Conservation (phyloP, 768 basidiomycete genomes). For the Sporobolomyces pararoseus region DNA sequence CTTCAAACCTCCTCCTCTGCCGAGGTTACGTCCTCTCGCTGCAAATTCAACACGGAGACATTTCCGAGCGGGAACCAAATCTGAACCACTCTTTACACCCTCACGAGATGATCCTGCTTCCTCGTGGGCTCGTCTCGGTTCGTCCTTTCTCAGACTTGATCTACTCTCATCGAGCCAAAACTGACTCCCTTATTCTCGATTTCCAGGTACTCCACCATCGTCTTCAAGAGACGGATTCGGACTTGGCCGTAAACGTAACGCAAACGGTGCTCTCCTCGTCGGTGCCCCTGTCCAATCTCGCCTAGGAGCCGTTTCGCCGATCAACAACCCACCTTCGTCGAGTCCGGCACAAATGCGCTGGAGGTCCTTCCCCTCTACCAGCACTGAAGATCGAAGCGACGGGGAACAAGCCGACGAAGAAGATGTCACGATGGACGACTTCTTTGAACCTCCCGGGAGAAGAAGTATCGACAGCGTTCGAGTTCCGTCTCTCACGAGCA, state of each 20-base stretch:
- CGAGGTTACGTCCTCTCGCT: conserved; percentile 15
- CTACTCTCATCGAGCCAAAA: no score
- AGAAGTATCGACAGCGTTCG: conserved; percentile 34
- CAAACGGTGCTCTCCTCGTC: conserved; percentile 44
- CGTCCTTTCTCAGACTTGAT: no score
- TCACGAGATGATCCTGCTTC: no score
- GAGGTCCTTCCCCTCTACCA: background rate
- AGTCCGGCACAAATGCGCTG: background rate
- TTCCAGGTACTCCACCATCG: conserved; percentile 1
- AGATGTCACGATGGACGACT: conserved; percentile 38
- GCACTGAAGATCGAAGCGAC: background rate
- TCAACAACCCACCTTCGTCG: conserved; percentile 28
- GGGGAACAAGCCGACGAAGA: conserved; percentile 26
- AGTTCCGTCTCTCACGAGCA: conserved; percentile 42
- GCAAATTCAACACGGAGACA: background rate
- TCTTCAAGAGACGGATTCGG: conserved; percentile 10
- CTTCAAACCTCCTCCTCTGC: conserved; percentile 17
- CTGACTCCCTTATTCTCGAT: background rate
- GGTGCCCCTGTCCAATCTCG: conserved; percentile 16
- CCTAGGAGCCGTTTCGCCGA: conserved; percentile 40
- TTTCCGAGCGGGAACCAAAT: background rate
- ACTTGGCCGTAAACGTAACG: conserved; percentile 40
- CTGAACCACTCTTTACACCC: background rate
- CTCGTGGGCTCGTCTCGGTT: no score
- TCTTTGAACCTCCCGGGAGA: conserved; percentile 18